A percentile compares a stretch with the other conserved stretches of the same genome.
phyloP scores from a whole-genome alignment of 2,329 filamentous ascomycete genomes.

The Penicillium palitans region DNA sequence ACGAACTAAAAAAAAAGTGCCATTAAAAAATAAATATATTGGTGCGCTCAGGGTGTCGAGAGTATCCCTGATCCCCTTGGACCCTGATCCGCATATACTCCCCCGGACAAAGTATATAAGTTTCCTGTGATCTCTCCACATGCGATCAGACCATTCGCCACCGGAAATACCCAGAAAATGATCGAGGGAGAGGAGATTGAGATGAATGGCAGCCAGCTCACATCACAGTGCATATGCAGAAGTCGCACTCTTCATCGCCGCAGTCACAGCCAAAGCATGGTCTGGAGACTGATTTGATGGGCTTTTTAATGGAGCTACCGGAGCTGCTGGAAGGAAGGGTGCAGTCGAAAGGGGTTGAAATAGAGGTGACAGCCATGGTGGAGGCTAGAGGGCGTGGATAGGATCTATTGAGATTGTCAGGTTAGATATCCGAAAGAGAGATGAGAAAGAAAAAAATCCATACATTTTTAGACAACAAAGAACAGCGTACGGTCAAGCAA shows the following conservation, averaged over 20 bases:
- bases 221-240: slow-evolving; percentile 45
- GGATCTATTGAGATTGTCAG: neutral
- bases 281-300: slow-evolving; percentile 42
- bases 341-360: slow-evolving; percentile 31
- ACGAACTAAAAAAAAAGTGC: neutral
- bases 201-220: slow-evolving; percentile 20
- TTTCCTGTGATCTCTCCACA: neutral
- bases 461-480: neutral
- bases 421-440: neutral
- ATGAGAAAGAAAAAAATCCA: too few species aligned
- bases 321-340: slow-evolving; percentile 39
- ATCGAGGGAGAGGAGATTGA: neutral
- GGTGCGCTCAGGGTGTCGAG: neutral
- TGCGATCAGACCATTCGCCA: neutral
- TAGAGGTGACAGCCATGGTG: slow-evolving; percentile 19
- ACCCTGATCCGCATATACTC: neutral
- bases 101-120: neutral
- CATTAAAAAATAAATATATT: neutral
- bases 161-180: neutral
- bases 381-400: neutral
- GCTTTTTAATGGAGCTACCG: slow-evolving; percentile 38
- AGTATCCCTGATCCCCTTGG: neutral
- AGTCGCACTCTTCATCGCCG: slow-evolving; percentile 44
- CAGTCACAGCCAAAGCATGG: slow-evolving; percentile 46
- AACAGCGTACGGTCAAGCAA: neutral